Evolutionary conservation across 2,329 filamentous ascomycete genomes (phyloP), one percentile per base, ranked within the genome.

Genomic region (Sarocladium brachiariae): DNA sequence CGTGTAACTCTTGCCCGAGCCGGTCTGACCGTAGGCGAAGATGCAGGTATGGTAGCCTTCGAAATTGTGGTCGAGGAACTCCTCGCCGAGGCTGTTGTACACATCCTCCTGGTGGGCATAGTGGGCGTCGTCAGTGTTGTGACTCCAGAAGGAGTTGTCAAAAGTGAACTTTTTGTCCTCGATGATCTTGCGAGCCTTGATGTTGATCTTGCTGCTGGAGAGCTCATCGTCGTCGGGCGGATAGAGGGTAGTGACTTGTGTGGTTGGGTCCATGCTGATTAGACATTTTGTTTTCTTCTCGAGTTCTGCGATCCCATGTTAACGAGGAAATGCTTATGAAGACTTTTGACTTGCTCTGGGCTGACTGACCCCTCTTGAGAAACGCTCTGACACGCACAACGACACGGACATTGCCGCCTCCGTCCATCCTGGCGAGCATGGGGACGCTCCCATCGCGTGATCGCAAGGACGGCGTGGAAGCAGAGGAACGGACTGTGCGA

Each of bases 1-100:
- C 37, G 93, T 96, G 70, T 97, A 99, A 65, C 89, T 95, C 74
- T 99, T 99, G 49, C 93, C 93, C 1, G 91, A 95, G 21, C 93
- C 93, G 0, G 93, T 99, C 73, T 99, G 93, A 10, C 93, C 93
- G 63, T 99, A 97, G 54, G 93, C 93, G 64, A 99, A 97, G 59
- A 99, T 99, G 68, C 93, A 99, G 0, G 93, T 99, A 70, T 99
- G 92, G 72, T 99, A 99, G 56, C 93, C 93, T 65, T 96, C 91
- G 61, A 99, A 99, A 71, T 99, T 99, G 77, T 99, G 93, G 68
- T 99, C 93, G 55, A 99, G 78, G 59, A 99, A 97, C 63, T 97
- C 93, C 66, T 96, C 90, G 51, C 93, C 93, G 21, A 99, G 78
- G 53, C 86, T 87, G 62, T 93, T 89, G 75, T 99, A 97, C 51